Evolutionary conservation across 176 grass and related monocot species (phyloP).

Genomic region (Triticum timopheevii): DNA sequence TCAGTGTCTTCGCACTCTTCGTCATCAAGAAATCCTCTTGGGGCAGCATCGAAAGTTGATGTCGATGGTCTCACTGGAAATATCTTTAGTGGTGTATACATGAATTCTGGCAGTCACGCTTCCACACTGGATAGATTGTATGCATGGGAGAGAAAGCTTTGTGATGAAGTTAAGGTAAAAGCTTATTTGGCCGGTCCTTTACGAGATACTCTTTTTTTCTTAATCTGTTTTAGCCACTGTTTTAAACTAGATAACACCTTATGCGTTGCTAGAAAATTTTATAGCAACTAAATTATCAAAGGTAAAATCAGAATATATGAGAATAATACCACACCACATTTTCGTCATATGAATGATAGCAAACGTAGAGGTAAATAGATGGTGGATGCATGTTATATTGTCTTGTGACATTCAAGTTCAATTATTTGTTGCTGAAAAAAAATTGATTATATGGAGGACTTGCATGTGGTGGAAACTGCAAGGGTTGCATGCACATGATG

Average conservation of each 20-base stretch:
- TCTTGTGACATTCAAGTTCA: too few species aligned
- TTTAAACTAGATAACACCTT: not conserved
- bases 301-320: too few species aligned
- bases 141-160: constrained; percentile 99
- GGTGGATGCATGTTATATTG: too few species aligned
- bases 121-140: constrained; percentile 89
- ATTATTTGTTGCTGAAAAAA: too few species aligned
- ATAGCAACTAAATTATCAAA: too few species aligned
- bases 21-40: constrained; percentile 81
- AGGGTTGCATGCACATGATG: too few species aligned
- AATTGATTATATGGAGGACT: too few species aligned
- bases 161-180: constrained; percentile 98
- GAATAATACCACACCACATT: too few species aligned
- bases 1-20: constrained; percentile 91
- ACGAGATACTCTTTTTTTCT: not conserved
- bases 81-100: constrained; percentile 66
- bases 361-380: too few species aligned
- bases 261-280: too few species aligned
- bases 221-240: constrained; percentile 26
- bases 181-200: not conserved
- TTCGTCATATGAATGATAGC: too few species aligned
- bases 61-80: constrained; percentile 60
- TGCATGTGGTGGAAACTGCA: too few species aligned
- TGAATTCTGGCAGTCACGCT: constrained; percentile 97
- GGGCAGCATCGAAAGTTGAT: constrained; percentile 50